Evolutionary conservation across 1,284 basidiomycete species (phyloP).

Genomic region (Cryptococcus deneoformans): DNA sequence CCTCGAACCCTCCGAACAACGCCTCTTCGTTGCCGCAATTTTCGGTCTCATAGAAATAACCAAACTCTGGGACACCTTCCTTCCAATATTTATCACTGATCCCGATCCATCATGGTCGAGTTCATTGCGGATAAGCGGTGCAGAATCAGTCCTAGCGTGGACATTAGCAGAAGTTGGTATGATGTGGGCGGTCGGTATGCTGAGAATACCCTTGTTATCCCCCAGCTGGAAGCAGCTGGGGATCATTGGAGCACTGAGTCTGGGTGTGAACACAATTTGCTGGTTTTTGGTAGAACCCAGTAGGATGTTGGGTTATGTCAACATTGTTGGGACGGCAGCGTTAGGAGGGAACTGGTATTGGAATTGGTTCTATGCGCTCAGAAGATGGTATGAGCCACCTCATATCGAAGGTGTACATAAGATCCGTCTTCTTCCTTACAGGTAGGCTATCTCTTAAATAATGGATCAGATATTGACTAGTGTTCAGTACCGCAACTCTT

Average conservation of each 20-base stretch:
- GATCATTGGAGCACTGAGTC: constrained; percentile 15
- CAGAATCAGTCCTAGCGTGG: constrained; percentile 30
- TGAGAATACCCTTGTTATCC: constrained; percentile 40
- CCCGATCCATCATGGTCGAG: constrained; percentile 36
- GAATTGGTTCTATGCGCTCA: constrained; percentile 15
- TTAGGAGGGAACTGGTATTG: constrained; percentile 30
- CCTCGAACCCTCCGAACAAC: constrained; percentile 41
- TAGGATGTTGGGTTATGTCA: constrained; percentile 26
- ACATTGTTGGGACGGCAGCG: constrained; percentile 31
- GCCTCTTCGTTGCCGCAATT: constrained; percentile 33
- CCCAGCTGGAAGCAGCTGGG: constrained; percentile 19
- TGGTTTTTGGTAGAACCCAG: constrained; percentile 43
- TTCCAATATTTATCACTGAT: constrained; percentile 28
- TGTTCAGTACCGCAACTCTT: constrained; percentile 39
- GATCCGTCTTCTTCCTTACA: constrained; percentile 42
- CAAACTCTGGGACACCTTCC: constrained; percentile 46
- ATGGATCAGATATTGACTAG: neutral
- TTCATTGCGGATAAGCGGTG: constrained; percentile 25
- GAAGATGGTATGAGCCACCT: constrained; percentile 19
- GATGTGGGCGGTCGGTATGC: constrained; percentile 22
- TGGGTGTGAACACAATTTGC: constrained; percentile 28
- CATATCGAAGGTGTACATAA: constrained; percentile 44
- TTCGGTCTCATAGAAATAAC: constrained; percentile 42
- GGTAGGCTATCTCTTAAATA: constrained; percentile 10
- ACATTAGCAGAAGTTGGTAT: constrained; percentile 22